A percentile compares a stretch with the other conserved stretches of the same genome.
These are phyloP conservation scores for Psophocarpus tetragonolobus DNA, from an alignment of 306 rosid species.

Conservation along the genomic window DNA sequence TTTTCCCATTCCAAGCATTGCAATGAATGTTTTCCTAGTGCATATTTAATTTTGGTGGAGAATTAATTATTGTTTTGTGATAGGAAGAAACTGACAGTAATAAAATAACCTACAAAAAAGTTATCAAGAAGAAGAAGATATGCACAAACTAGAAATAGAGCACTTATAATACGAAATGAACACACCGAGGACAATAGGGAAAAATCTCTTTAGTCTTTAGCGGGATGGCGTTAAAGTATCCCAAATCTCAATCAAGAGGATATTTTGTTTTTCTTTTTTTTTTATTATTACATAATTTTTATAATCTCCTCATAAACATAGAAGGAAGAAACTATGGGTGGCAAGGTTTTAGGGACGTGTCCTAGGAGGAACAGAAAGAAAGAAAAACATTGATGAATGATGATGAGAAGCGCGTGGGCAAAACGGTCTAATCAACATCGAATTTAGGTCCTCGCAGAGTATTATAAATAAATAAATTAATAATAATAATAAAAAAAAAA, in stretches of 20 bases:
- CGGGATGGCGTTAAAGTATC: neutral
- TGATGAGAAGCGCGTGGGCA: constrained; percentile 24
- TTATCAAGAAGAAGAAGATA: neutral
- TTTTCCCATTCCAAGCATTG: neutral
- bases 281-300: neutral
- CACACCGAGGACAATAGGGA: neutral
- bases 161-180: neutral
- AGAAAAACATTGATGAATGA: neutral
- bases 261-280: neutral
- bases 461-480: neutral
- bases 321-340: neutral
- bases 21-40: neutral
- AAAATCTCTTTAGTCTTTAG: neutral
- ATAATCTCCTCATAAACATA: neutral
- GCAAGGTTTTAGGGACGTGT: constrained; percentile 14
- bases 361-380: neutral
- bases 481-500: neutral
- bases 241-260: constrained; percentile 18
- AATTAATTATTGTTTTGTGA: neutral
- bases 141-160: neutral
- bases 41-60: neutral
- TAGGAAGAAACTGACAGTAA: neutral
- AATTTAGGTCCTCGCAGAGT: constrained; percentile 8
- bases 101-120: neutral
- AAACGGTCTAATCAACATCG: constrained; percentile 31